Conservation (phyloP, 208 protist species). For the Trypanosoma theileri region DNA sequence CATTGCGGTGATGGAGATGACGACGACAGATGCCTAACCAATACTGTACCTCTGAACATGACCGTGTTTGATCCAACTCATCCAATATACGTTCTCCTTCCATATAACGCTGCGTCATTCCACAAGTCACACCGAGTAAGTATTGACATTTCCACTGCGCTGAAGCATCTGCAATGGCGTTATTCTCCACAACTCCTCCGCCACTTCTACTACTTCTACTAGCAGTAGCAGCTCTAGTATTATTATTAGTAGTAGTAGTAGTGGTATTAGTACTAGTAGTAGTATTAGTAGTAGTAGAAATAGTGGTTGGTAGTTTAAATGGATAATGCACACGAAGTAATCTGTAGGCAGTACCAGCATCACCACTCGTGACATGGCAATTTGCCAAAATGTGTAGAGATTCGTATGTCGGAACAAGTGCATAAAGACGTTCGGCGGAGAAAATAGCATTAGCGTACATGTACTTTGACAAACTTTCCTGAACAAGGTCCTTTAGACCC, state of each 20-base stretch:
- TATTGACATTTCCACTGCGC: conserved; percentile 78
- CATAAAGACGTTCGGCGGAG: conserved; percentile 84
- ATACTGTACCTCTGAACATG: conserved; percentile 42
- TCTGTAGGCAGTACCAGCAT: conserved; percentile 49
- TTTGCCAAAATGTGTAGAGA: conserved; percentile 73
- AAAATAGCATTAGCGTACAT: conserved; percentile 88
- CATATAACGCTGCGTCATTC: conserved; percentile 54
- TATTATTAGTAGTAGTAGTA: neutral
- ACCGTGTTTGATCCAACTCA: conserved; percentile 36
- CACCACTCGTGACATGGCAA: conserved; percentile 59
- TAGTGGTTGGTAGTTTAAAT: conserved; percentile 29
- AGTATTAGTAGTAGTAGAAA: neutral
- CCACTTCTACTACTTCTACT: neutral
- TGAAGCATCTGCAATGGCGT: conserved; percentile 39
- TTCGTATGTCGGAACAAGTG: conserved; percentile 44
- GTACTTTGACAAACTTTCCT: conserved; percentile 59
- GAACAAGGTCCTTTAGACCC: conserved; percentile 46
- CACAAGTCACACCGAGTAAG: conserved; percentile 74
- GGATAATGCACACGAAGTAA: conserved; percentile 70
- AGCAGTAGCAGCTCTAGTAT: neutral
- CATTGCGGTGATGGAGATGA: conserved; percentile 25
- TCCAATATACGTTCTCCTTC: conserved; percentile 56
- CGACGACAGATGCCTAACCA: conserved; percentile 63
- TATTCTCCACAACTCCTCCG: conserved; percentile 10
- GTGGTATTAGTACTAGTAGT: neutral